Percentiles rank a stretch among this genome's conserved stretches.
phyloP scores from a whole-genome alignment of 2,329 filamentous ascomycete genomes.

The Rutstroemia sydowiana region DNA sequence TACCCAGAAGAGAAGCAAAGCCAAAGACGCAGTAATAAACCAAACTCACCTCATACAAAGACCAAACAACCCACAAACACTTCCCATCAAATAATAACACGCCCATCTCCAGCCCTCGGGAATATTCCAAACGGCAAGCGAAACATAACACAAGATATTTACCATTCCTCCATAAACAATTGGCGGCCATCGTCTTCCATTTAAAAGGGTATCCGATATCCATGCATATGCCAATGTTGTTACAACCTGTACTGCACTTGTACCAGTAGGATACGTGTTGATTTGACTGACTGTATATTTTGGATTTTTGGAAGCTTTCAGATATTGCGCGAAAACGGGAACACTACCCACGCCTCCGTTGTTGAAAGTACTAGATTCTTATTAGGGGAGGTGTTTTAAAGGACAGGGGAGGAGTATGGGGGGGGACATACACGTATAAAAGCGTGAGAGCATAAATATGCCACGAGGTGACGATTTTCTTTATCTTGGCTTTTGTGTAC shows the following conservation, averaged over 20 bases:
- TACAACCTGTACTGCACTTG: conserved; percentile 21
- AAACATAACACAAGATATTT: conserved; percentile 9
- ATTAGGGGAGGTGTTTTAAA: neutral
- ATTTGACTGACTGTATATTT: conserved; percentile 27
- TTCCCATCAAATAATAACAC: conserved; percentile 45
- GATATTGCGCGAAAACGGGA: conserved; percentile 35
- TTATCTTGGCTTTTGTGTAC: conserved; percentile 32
- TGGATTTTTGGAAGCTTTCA: conserved; percentile 33
- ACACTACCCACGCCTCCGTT: neutral
- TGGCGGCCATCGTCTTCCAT: conserved; percentile 25
- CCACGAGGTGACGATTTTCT: conserved; percentile 33
- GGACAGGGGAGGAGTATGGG: neutral
- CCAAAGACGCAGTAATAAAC: too few relatives aligned
- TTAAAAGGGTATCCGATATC: conserved; percentile 22
- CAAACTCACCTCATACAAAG: conserved; percentile 38
- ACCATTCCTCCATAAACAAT: conserved; percentile 45
- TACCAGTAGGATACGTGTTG: conserved; percentile 27
- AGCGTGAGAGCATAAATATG: conserved; percentile 32
- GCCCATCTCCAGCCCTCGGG: conserved; percentile 53
- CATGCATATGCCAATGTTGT: conserved; percentile 27
- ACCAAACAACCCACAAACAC: conserved; percentile 32
- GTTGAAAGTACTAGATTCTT: conserved; percentile 1
- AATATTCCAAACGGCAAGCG: conserved; percentile 40
- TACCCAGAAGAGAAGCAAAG: neutral
- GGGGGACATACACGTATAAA: conserved; percentile 14